phyloP scores from a whole-genome alignment of 1,284 basidiomycete species.

The Gomphus sp. region DNA sequence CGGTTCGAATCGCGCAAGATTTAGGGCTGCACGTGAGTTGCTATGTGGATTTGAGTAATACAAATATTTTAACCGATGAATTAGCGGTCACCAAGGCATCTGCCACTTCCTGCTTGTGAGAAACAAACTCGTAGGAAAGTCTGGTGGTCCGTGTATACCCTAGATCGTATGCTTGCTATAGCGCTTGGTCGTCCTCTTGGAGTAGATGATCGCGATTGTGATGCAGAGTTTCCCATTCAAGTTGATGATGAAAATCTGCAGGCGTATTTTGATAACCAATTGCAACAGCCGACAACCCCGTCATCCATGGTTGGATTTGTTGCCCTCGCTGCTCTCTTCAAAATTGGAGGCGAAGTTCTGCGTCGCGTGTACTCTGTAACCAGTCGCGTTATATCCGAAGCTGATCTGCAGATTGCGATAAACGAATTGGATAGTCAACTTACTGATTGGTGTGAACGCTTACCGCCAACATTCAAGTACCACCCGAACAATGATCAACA shows the following conservation, averaged over 20 bases:
- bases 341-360: conserved; percentile 76
- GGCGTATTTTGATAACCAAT: conserved; percentile 59
- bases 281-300: conserved; percentile 43
- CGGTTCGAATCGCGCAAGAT: conserved; percentile 79
- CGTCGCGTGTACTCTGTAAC: conserved; percentile 70
- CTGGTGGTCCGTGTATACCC: conserved; percentile 85
- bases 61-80: conserved; percentile 5
- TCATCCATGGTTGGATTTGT: conserved; percentile 76
- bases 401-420: conserved; percentile 63
- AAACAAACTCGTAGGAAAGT: conserved; percentile 83
- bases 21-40: conserved; percentile 76
- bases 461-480: conserved; percentile 66
- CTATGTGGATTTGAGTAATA: neutral
- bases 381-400: conserved; percentile 31
- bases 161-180: conserved; percentile 85
- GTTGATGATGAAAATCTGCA: conserved; percentile 71
- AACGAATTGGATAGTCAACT: conserved; percentile 70
- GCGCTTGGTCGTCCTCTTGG: conserved; percentile 77
- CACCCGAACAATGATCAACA: conserved; percentile 63
- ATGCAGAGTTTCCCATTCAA: conserved; percentile 71
- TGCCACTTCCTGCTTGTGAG: conserved; percentile 61
- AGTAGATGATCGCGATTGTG: conserved; percentile 72
- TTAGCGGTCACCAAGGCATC: conserved; percentile 72
- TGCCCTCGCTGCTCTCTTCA: conserved; percentile 67
- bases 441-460: conserved; percentile 71